Conservation (phyloP, 2,329 filamentous ascomycete genomes). For the Cercospora janseana region DNA sequence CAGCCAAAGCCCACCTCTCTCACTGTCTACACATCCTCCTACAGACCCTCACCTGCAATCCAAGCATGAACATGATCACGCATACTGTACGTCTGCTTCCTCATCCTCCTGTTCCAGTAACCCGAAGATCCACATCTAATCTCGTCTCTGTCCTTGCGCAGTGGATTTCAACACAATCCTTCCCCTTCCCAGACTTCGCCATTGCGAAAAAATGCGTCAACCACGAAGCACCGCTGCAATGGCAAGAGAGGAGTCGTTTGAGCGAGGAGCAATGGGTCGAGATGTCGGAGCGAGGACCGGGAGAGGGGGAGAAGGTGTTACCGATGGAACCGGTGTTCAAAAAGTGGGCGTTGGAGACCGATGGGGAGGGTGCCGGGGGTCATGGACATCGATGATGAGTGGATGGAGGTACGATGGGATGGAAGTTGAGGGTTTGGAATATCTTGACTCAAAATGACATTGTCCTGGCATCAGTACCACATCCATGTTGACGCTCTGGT, state of each 20-base stretch:
- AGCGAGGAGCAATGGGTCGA: constrained; percentile 5
- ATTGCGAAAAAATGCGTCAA: constrained; percentile 10
- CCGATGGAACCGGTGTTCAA: too few species aligned
- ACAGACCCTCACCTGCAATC: constrained; percentile 10
- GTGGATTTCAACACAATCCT: constrained; percentile 9
- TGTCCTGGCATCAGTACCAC: too few species aligned
- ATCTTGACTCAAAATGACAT: too few species aligned
- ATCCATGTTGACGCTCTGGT: too few species aligned
- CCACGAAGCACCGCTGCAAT: not conserved
- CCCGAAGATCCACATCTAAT: not conserved
- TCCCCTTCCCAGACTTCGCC: constrained; percentile 8
- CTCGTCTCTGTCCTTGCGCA: not conserved
- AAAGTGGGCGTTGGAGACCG: too few species aligned
- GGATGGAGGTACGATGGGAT: too few species aligned
- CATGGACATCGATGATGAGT: too few species aligned
- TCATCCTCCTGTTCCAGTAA: not conserved
- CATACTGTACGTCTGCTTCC: constrained; percentile 1
- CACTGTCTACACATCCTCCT: constrained; percentile 8
- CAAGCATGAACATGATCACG: constrained; percentile 5
- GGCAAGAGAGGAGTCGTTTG: constrained; percentile 4
- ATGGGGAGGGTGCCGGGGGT: too few species aligned
- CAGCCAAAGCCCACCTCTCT: not conserved
- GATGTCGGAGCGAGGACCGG: constrained; percentile 1
- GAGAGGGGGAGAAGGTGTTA: not conserved
- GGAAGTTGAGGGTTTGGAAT: too few species aligned